Evolutionary conservation across 805 yeast species (phyloP).

Genomic region (Kuraishia piskuri): DNA sequence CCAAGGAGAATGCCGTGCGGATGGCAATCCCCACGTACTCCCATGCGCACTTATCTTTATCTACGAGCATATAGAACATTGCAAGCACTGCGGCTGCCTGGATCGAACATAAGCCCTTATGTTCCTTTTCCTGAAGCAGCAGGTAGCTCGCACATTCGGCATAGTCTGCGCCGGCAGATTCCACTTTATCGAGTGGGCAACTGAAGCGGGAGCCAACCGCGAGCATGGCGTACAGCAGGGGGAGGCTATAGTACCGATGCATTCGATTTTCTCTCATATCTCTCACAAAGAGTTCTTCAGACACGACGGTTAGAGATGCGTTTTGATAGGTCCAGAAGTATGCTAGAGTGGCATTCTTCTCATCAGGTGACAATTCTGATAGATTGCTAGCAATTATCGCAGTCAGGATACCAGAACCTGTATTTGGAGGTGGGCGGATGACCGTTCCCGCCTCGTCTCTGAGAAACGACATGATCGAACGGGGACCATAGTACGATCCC

Average conservation of each 20-base stretch:
- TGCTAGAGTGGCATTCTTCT: background rate
- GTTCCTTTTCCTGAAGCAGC: constrained; percentile 7
- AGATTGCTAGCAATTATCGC: background rate
- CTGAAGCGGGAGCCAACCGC: constrained; percentile 9
- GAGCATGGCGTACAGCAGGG: constrained; percentile 10
- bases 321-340: constrained; percentile 9
- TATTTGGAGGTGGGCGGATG: background rate
- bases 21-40: constrained; percentile 9
- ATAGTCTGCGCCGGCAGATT: constrained; percentile 7
- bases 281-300: constrained; percentile 4
- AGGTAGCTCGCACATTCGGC: constrained; percentile 8
- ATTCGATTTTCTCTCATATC: constrained; percentile 6
- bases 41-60: constrained; percentile 8
- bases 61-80: background rate
- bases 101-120: constrained; percentile 7
- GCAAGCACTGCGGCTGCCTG: constrained; percentile 8
- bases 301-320: constrained; percentile 6
- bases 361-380: background rate
- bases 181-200: constrained; percentile 1
- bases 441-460: background rate
- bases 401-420: background rate
- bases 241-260: constrained; percentile 4
- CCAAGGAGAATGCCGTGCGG: constrained; percentile 7
- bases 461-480: background rate
- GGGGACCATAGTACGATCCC: background rate